These are phyloP conservation scores for Trichoderma polysporum DNA, from an alignment of 2,329 filamentous ascomycete species.

Conservation along the genomic window DNA sequence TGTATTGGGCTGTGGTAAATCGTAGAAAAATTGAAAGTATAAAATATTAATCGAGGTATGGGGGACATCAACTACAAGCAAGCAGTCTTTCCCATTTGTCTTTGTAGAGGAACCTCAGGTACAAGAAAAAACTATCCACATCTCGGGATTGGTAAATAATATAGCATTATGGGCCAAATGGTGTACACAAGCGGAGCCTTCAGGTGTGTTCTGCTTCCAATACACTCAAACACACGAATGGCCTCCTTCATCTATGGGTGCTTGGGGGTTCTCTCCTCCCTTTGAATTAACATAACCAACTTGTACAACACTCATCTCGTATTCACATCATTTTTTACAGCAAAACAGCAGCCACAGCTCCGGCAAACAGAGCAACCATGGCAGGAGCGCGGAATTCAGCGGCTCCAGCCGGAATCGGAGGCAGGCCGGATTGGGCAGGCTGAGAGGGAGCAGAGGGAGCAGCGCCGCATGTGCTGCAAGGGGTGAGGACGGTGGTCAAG, in stretches of 20 bases:
- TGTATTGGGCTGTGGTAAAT: background rate
- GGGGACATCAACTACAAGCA: background rate
- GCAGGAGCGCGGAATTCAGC: constrained; percentile 22
- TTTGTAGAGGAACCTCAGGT: constrained; percentile 2
- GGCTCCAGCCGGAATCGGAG: constrained; percentile 25
- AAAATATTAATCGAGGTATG: constrained; percentile 9
- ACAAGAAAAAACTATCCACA: constrained; percentile 11
- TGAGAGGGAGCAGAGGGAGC: background rate
- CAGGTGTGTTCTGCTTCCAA: background rate
- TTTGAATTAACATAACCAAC: constrained; percentile 6
- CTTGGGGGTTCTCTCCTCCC: background rate
- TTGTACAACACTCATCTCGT: constrained; percentile 13
- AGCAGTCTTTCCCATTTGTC: background rate
- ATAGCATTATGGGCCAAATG: constrained; percentile 10
- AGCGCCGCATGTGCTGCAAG: constrained; percentile 21
- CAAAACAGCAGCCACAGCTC: constrained; percentile 25
- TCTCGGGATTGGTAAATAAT: constrained; percentile 1
- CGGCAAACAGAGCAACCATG: constrained; percentile 25
- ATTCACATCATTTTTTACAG: constrained; percentile 24
- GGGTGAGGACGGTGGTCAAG: constrained; percentile 20
- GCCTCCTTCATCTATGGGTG: constrained; percentile 3
- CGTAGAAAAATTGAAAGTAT: background rate
- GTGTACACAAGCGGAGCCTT: background rate
- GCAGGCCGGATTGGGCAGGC: constrained; percentile 15
- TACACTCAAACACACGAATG: background rate